These are phyloP conservation scores for Backusella psychrophila DNA, from an alignment of 192 early-diverging fungal species.

Conservation along the genomic window DNA sequence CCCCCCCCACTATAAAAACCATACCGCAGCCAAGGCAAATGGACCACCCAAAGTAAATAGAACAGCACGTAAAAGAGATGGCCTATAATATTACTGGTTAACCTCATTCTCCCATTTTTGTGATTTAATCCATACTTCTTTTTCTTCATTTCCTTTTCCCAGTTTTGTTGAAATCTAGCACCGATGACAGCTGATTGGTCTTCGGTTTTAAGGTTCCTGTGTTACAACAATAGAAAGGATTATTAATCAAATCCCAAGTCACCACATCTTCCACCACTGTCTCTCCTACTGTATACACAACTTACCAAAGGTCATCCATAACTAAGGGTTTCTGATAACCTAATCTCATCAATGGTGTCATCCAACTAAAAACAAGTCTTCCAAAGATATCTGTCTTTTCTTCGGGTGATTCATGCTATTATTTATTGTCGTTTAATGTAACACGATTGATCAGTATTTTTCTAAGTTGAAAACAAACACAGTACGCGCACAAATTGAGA, in stretches of 20 bases:
- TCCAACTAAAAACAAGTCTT: slow-evolving; percentile 84
- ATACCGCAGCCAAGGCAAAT: slow-evolving; percentile 67
- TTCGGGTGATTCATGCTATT: slow-evolving; percentile 61
- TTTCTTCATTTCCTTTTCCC: slow-evolving; percentile 71
- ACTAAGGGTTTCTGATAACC: slow-evolving; percentile 75
- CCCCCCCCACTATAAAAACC: background rate
- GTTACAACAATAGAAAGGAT: background rate
- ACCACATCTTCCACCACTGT: background rate
- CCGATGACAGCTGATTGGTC: slow-evolving; percentile 62
- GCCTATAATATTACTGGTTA: slow-evolving; percentile 37
- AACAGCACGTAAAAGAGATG: slow-evolving; percentile 72
- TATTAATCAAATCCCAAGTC: background rate
- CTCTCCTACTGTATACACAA: background rate
- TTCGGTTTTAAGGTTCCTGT: slow-evolving; percentile 52
- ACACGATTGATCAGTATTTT: background rate
- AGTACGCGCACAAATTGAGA: background rate
- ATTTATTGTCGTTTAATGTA: background rate
- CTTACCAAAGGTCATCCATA: slow-evolving; percentile 69
- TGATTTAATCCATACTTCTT: slow-evolving; percentile 28
- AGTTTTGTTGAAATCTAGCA: slow-evolving; percentile 59
- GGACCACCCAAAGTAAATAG: slow-evolving; percentile 57
- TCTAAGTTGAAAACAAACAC: background rate
- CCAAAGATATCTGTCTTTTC: slow-evolving; percentile 86
- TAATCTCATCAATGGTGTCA: slow-evolving; percentile 81
- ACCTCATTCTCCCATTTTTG: background rate